Conservation (phyloP, 2,329 filamentous ascomycete species). For the Bipolaris oryzae region DNA sequence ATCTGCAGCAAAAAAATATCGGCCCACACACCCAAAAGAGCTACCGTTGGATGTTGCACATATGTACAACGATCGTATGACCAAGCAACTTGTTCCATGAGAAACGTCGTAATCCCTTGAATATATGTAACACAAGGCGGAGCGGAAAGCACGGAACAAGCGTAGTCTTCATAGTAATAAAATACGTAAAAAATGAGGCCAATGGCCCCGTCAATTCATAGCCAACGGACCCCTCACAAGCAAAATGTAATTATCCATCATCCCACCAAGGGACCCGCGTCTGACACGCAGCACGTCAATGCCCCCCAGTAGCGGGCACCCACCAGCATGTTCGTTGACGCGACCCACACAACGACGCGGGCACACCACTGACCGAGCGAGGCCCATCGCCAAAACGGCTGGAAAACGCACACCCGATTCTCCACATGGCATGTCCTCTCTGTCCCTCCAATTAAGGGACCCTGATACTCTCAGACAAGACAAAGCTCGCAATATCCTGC, state of each 20-base stretch:
- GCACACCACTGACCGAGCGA: not conserved
- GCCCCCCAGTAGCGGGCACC: too few species aligned
- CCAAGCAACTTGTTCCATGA: not conserved
- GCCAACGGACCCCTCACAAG: not conserved
- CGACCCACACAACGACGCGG: too few species aligned
- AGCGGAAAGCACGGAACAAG: not conserved
- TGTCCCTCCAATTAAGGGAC: not conserved
- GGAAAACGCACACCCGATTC: not conserved
- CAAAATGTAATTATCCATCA: not conserved
- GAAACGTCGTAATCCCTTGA: not conserved
- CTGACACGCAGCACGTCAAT: not conserved
- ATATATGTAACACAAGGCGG: not conserved
- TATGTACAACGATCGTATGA: not conserved
- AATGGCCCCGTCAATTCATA: too few species aligned
- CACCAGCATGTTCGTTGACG: too few species aligned
- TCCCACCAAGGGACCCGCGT: not conserved
- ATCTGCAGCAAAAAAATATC: not conserved
- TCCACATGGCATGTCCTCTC: not conserved
- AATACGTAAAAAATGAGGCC: too few species aligned
- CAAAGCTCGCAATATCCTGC: not conserved
- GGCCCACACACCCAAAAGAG: not conserved
- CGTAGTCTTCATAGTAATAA: too few species aligned
- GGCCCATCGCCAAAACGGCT: not conserved
- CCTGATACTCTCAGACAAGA: not conserved
- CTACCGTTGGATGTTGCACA: not conserved